A percentile compares a stretch with the other conserved stretches of the same genome.
These are phyloP conservation scores for Acorus gramineus DNA, from an alignment of 106 monocot species.

Conservation along the genomic window DNA sequence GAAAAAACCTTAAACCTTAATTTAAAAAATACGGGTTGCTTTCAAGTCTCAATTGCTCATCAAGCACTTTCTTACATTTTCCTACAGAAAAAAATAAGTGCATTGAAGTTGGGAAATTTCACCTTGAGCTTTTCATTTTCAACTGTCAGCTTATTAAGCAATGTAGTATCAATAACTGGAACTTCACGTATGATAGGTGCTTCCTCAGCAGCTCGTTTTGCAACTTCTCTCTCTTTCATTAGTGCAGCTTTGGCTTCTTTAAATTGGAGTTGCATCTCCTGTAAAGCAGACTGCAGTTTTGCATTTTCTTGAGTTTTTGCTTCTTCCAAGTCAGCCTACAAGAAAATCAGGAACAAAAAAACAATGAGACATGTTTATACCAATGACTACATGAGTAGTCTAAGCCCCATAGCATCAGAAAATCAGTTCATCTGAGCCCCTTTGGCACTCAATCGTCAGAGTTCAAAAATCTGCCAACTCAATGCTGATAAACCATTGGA, in stretches of 20 bases:
- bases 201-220: constrained; percentile 14
- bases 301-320: constrained; percentile 65
- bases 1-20: no score
- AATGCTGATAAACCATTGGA: no score
- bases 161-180: constrained; percentile 51
- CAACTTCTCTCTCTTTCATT: constrained; percentile 18
- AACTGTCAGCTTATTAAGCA: constrained; percentile 50
- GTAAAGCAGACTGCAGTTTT: constrained; percentile 44
- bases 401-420: no score
- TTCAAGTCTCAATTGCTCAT: no score
- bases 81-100: no score
- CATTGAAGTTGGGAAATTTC: background rate
- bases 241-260: constrained; percentile 18
- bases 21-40: no score
- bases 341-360: constrained; percentile 3
- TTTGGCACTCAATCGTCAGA: no score
- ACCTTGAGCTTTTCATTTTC: constrained; percentile 90
- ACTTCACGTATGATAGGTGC: constrained; percentile 30
- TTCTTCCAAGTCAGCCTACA: constrained; percentile 61
- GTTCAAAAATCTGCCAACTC: no score
- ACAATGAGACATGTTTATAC: no score
- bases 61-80: no score
- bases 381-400: no score
- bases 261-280: constrained; percentile 30
- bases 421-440: no score